phyloP scores from a whole-genome alignment of 2,329 filamentous ascomycete species.

The Huntiella decipiens region DNA sequence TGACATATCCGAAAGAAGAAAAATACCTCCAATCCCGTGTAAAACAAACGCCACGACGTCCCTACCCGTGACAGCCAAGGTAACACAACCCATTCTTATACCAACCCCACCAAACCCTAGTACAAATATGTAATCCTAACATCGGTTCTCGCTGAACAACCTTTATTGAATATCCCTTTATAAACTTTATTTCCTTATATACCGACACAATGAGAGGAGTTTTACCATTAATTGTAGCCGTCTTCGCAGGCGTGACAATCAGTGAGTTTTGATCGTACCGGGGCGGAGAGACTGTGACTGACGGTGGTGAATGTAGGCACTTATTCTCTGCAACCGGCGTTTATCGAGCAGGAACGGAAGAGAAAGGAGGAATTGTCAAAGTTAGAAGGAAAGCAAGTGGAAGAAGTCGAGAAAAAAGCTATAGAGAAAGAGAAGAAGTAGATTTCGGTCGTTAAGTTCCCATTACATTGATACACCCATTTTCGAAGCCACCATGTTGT shows the following conservation, averaged over 20 bases:
- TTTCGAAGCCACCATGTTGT: no score
- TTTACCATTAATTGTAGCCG: constrained; percentile 8
- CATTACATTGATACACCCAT: background rate
- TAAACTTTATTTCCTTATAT: background rate
- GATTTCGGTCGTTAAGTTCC: background rate
- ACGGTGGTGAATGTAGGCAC: constrained; percentile 1
- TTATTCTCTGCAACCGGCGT: constrained; percentile 10
- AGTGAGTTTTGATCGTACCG: constrained; percentile 1
- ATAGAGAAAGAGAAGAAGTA: constrained; percentile 1
- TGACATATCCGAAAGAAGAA: no score
- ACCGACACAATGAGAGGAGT: constrained; percentile 9
- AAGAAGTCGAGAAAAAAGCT: constrained; percentile 7
- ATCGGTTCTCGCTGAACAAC: background rate
- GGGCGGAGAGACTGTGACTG: background rate
- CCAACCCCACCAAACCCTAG: background rate
- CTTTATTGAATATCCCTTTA: background rate
- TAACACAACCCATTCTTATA: background rate
- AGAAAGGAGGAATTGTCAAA: background rate
- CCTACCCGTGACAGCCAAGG: no score
- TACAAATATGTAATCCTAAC: background rate
- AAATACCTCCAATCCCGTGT: no score
- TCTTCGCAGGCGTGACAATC: constrained; percentile 10
- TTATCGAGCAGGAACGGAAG: constrained; percentile 7
- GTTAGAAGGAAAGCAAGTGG: constrained; percentile 5
- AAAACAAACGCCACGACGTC: no score